A percentile compares a stretch with the other conserved stretches of the same genome.
phyloP scores from a whole-genome alignment of 371 early-diverging fungal species.

The Circinella minor region DNA sequence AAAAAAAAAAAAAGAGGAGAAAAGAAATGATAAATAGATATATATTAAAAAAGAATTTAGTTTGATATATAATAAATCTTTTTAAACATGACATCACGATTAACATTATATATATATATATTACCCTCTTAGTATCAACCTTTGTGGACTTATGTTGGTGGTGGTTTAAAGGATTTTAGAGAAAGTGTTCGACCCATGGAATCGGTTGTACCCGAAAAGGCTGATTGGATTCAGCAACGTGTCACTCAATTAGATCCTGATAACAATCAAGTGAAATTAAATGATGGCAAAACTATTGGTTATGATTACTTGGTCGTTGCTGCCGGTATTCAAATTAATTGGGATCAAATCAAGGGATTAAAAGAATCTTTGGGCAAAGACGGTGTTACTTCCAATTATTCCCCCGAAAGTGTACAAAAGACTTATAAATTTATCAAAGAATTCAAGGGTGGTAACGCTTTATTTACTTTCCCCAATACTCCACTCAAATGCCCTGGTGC shows the following conservation, averaged over 20 bases:
- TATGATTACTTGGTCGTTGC: slow-evolving; percentile 91
- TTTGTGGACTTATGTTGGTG: slow-evolving; percentile 89
- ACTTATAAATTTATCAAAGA: slow-evolving; percentile 74
- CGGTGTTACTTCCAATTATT: slow-evolving; percentile 86
- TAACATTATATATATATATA: no score
- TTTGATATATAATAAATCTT: no score
- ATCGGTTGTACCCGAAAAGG: slow-evolving; percentile 71
- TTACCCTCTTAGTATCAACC: slow-evolving; percentile 74
- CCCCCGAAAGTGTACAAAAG: slow-evolving; percentile 73
- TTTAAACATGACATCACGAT: no score
- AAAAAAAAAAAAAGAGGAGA: neutral
- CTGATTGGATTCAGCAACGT: slow-evolving; percentile 78
- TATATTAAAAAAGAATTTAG: no score
- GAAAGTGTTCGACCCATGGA: slow-evolving; percentile 72
- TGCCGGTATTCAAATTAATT: slow-evolving; percentile 83
- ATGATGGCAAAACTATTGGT: slow-evolving; percentile 69
- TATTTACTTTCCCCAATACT: slow-evolving; percentile 90
- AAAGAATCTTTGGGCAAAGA: slow-evolving; percentile 78
- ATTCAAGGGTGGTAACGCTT: slow-evolving; percentile 82
- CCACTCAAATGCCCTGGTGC: slow-evolving; percentile 94
- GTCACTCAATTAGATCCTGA: slow-evolving; percentile 75
- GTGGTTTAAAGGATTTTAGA: slow-evolving; percentile 78
- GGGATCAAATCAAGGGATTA: slow-evolving; percentile 81
- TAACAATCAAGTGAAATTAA: slow-evolving; percentile 67
- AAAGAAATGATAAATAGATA: no score